These are phyloP conservation scores for Cucumis cinereus DNA, from an alignment of 306 rosid species.

Conservation along the genomic window DNA sequence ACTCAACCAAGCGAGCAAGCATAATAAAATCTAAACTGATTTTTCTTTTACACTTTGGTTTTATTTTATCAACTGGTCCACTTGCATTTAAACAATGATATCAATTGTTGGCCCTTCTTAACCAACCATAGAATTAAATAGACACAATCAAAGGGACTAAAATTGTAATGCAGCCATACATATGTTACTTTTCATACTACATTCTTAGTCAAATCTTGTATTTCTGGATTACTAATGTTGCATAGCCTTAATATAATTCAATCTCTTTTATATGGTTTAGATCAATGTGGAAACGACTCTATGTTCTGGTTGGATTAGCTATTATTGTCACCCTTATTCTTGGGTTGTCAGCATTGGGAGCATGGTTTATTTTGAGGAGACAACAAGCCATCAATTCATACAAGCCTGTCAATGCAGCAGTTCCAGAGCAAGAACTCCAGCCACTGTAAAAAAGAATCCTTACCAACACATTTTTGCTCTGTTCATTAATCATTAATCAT, in stretches of 20 bases:
- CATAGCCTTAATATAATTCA: neutral
- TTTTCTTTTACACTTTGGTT: neutral
- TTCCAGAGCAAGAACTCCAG: conserved; percentile 87
- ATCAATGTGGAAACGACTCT: conserved; percentile 51
- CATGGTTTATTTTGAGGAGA: conserved; percentile 54
- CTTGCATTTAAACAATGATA: no score
- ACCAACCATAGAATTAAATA: neutral
- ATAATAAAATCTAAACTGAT: neutral
- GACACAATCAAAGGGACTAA: neutral
- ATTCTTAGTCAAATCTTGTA: neutral
- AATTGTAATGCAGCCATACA: neutral
- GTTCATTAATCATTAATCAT: neutral
- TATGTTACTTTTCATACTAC: neutral
- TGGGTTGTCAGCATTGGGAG: conserved; percentile 38
- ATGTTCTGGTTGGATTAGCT: conserved; percentile 27
- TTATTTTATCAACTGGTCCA: neutral
- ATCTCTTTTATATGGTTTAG: conserved; percentile 25
- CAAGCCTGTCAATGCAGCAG: conserved; percentile 52
- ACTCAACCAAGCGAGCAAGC: neutral
- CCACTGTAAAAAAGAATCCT: conserved; percentile 26
- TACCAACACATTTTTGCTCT: neutral
- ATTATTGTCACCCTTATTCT: conserved; percentile 31
- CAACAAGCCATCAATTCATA: conserved; percentile 37
- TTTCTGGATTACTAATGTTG: neutral
- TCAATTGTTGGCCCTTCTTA: no score